phyloP scores from a whole-genome alignment of 352 stramenopile genomes.

The Phytophthora pistaciae region DNA sequence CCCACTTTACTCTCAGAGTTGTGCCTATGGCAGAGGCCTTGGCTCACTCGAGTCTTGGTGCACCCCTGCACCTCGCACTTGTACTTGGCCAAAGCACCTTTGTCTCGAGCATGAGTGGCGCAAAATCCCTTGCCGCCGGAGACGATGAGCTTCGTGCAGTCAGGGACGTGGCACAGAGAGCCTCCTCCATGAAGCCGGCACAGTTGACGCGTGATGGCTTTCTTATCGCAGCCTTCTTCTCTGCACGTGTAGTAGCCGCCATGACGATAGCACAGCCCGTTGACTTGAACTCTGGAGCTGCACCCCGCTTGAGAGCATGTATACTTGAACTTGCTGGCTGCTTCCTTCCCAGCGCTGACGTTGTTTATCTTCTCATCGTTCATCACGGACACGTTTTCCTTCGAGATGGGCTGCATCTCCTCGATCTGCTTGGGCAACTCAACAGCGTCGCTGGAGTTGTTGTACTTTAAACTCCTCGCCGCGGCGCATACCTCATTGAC shows the following conservation, averaged over 20 bases:
- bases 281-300: background rate
- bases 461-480: background rate
- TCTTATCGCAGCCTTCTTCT: background rate
- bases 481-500: background rate
- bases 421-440: background rate
- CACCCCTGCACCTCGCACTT: background rate
- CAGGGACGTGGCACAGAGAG: background rate
- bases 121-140: background rate
- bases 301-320: background rate
- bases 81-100: background rate
- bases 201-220: background rate
- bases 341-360: background rate
- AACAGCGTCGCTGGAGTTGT: background rate
- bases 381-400: background rate
- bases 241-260: conserved; percentile 3
- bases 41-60: background rate
- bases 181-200: conserved; percentile 2
- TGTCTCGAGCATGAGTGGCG: background rate
- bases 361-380: background rate
- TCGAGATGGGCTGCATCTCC: background rate
- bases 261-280: conserved; percentile 3
- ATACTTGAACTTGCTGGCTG: conserved; percentile 1
- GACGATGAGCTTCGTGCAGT: background rate
- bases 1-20: background rate
- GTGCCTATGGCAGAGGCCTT: background rate